Evolutionary conservation across 495 filamentous ascomycete genomes (phyloP).

Genomic region (Hyphodiscus hymeniophilus): DNA sequence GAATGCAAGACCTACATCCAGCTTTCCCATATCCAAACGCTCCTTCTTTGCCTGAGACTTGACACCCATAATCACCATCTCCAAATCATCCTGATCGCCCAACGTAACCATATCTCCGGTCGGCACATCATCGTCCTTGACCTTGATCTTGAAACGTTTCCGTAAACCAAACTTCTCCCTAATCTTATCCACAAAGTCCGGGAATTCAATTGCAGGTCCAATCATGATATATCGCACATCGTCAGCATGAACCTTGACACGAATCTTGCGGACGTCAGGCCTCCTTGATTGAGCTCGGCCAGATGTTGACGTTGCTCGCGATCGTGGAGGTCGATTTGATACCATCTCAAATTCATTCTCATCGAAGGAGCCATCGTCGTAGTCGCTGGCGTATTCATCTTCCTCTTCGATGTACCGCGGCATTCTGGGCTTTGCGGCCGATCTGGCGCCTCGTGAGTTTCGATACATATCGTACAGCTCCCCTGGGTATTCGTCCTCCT

Average conservation of each 20-base stretch:
- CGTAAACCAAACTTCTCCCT: conserved; percentile 75
- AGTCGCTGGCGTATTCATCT: conserved; percentile 61
- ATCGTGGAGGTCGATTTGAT: conserved; percentile 29
- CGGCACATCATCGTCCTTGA: conserved; percentile 65
- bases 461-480: conserved; percentile 66
- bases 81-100: conserved; percentile 92
- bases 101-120: conserved; percentile 92
- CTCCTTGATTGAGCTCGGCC: conserved; percentile 37
- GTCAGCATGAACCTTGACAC: conserved; percentile 84
- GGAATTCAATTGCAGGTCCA: conserved; percentile 59
- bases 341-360: conserved; percentile 85
- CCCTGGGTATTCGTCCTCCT: conserved; percentile 50
- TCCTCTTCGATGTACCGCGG: conserved; percentile 65
- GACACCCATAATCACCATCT: conserved; percentile 65
- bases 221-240: conserved; percentile 96
- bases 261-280: conserved; percentile 51
- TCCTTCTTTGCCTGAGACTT: conserved; percentile 64
- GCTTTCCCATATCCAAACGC: conserved; percentile 78
- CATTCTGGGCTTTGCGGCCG: conserved; percentile 27
- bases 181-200: conserved; percentile 67
- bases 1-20: conserved; percentile 84
- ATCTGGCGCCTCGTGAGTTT: conserved; percentile 30
- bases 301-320: conserved; percentile 30
- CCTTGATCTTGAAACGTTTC: conserved; percentile 69
- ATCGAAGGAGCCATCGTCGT: conserved; percentile 58